A percentile compares a stretch with the other conserved stretches of the same genome.
These are phyloP conservation scores for Talaromyces pinophilus DNA, from an alignment of 2,329 filamentous ascomycete species.

Conservation along the genomic window DNA sequence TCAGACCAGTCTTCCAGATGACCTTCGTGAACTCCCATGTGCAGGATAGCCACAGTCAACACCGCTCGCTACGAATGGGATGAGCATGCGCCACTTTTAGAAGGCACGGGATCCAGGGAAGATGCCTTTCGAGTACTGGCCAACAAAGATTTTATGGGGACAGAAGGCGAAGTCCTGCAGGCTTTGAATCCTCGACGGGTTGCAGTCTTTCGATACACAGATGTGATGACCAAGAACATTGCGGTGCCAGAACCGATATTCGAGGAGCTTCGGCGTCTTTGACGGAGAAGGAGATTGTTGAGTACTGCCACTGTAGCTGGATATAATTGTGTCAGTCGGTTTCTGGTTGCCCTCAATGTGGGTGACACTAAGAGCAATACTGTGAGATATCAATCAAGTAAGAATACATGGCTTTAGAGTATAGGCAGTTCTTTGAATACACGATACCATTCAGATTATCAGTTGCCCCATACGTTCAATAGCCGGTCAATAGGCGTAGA, in stretches of 20 bases:
- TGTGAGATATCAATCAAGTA: not conserved
- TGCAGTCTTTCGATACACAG: not conserved
- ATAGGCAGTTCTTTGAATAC: not conserved
- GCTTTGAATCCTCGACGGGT: not conserved
- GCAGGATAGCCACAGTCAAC: constrained; percentile 76
- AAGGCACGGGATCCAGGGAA: not conserved
- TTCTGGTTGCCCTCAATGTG: not conserved
- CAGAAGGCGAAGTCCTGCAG: not conserved
- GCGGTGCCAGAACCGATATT: not conserved
- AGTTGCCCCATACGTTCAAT: not conserved
- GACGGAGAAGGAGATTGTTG: not conserved
- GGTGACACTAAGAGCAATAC: not conserved
- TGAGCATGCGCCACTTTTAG: constrained; percentile 38
- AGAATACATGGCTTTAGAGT: not conserved
- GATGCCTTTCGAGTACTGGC: not conserved
- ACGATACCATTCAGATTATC: not conserved
- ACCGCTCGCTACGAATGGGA: constrained; percentile 82
- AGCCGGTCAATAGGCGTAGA: not conserved
- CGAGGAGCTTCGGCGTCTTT: not conserved
- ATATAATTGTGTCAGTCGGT: not conserved
- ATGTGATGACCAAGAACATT: not conserved
- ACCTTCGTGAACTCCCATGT: constrained; percentile 73
- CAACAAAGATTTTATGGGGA: not conserved
- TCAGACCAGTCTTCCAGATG: constrained; percentile 49
- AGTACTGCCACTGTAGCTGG: not conserved